Evolutionary conservation across 2,329 filamentous ascomycete species (phyloP), one percentile per base, ranked within the genome.

Genomic region (Leptographium wingfieldii): DNA sequence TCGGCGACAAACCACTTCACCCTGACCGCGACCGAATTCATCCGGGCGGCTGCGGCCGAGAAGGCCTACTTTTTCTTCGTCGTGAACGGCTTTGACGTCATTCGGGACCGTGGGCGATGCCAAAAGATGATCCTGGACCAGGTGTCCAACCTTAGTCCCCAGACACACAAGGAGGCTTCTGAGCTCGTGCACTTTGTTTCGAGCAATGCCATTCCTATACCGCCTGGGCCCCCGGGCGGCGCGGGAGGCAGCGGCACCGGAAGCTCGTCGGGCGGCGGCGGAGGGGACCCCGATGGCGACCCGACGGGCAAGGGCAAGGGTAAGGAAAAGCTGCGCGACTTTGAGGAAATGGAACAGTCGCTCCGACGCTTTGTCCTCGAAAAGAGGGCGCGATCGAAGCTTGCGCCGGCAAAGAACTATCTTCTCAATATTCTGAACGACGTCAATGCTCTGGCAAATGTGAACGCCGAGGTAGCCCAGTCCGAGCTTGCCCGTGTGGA

Each of bases 11-110:
- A 99, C 66, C 94, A 99, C 73, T 97, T 99, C 70, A 99, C 94
- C 0, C 84, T 95, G 59, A 96, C 94, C 0, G 92, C 94, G n/a
- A 95, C 89, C 73, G 94, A 99, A 68, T 99, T 99, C 69, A 96
- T 99, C 63, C 88, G 89, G 78, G 92, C 92, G 57, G 94, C 94
- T 1, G 94, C 94, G 0, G 85, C 92, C 49, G 94, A 99, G 69
- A 99, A 99, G 74, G 92, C 94, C 0, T 99, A 99, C 70, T 92
- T 99, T 63, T 99, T 99, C 72, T 95, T 99, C 72, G 94, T 99
- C 16, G 94, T 99, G 65, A 99, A 99, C 70, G 92, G 92, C 22
- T 99, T 91, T 68, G 94, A 99, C 73, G 87, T 88, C 63, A 97
- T 99, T 67, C 82, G 87, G 64, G 92, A 97, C 72, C 94, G 96